Evolutionary conservation across 2,329 filamentous ascomycete species (phyloP).

Genomic region (Alternaria metachromatica): DNA sequence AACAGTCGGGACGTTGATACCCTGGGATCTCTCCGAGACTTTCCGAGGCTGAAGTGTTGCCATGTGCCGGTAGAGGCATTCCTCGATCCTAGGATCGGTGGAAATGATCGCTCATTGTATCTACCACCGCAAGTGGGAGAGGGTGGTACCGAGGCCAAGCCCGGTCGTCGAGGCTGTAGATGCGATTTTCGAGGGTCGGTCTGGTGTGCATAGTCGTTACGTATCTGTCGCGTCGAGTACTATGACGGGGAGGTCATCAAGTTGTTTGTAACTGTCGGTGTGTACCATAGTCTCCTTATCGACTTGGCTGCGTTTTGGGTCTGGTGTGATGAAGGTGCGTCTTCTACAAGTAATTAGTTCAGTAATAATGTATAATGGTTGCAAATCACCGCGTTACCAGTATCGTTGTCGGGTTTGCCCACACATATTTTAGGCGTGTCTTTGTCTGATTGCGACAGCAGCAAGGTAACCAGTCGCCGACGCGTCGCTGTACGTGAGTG

Average conservation of each 20-base stretch:
- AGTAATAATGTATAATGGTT: neutral
- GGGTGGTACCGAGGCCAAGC: neutral
- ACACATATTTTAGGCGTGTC: neutral
- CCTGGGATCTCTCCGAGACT: conserved; percentile 7
- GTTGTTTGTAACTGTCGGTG: neutral
- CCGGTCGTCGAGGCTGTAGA: neutral
- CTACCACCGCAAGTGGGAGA: neutral
- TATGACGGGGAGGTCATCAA: neutral
- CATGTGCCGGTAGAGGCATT: neutral
- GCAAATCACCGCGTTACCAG: neutral
- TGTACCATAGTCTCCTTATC: neutral
- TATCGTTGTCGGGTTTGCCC: neutral
- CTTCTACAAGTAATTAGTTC: neutral
- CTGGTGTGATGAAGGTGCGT: neutral
- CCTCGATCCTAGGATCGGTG: neutral
- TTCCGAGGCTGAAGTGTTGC: neutral
- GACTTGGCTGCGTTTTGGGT: neutral
- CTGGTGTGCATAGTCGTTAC: neutral
- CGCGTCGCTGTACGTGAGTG: neutral
- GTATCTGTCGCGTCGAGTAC: neutral
- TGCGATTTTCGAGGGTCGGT: neutral
- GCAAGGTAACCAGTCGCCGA: neutral
- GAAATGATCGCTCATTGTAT: neutral
- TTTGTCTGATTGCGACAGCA: neutral
- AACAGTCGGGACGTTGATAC: neutral